These are phyloP conservation scores for Sporothrix humicola DNA, from an alignment of 2,329 filamentous ascomycete genomes.

Conservation along the genomic window DNA sequence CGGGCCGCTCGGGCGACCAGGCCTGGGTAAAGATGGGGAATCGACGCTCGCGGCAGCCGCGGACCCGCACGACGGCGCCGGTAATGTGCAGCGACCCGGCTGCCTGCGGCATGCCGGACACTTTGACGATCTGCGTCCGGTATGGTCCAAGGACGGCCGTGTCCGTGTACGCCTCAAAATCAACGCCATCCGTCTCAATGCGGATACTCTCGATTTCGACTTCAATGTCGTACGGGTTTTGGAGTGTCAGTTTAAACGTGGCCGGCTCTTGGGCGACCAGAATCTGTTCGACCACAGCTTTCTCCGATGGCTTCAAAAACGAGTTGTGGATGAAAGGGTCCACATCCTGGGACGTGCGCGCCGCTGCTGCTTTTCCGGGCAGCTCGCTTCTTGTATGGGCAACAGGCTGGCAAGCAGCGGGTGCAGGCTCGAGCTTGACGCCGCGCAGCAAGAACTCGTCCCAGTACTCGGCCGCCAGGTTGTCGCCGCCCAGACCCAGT, in stretches of 20 bases:
- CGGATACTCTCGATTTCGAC: slow-evolving; percentile 83
- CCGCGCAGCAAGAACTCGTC: slow-evolving; percentile 90
- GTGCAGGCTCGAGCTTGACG: slow-evolving; percentile 70
- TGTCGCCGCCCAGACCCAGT: slow-evolving; percentile 68
- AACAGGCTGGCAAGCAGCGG: slow-evolving; percentile 66
- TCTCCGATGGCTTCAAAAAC: slow-evolving; percentile 72
- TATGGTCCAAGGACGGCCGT: slow-evolving; percentile 78
- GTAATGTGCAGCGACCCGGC: slow-evolving; percentile 74
- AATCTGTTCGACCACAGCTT: slow-evolving; percentile 66
- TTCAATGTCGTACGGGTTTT: slow-evolving; percentile 94
- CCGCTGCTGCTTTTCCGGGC: slow-evolving; percentile 54
- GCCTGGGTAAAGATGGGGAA: slow-evolving; percentile 83
- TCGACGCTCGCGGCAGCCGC: slow-evolving; percentile 77
- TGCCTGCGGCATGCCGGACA: slow-evolving; percentile 70
- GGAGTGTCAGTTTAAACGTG: slow-evolving; percentile 80
- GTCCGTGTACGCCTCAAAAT: slow-evolving; percentile 71
- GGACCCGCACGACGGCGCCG: slow-evolving; percentile 79
- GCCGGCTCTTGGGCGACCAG: slow-evolving; percentile 80
- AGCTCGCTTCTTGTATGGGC: slow-evolving; percentile 65
- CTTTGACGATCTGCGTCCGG: slow-evolving; percentile 76
- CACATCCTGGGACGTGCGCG: slow-evolving; percentile 62
- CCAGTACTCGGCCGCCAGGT: slow-evolving; percentile 84
- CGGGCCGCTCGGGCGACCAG: slow-evolving; percentile 72
- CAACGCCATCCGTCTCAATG: slow-evolving; percentile 74
- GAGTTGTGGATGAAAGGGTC: slow-evolving; percentile 97